phyloP scores from a whole-genome alignment of 805 yeast genomes.

The Starmerella asiatica region DNA sequence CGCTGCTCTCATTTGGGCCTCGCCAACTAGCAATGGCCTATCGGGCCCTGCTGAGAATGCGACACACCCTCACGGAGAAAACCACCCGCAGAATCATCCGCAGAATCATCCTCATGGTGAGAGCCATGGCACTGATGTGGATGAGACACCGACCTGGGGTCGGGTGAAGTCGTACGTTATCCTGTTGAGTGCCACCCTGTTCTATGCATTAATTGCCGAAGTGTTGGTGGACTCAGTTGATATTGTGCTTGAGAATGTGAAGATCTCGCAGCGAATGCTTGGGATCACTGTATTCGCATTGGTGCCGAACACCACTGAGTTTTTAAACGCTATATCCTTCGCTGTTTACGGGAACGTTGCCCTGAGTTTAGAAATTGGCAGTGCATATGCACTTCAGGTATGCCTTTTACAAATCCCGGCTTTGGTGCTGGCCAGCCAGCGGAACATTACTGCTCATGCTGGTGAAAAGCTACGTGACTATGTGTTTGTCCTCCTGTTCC shows the following conservation, averaged over 20 bases:
- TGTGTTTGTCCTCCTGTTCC: conserved; percentile 70
- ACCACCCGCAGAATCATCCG: background rate
- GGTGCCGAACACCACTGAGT: conserved; percentile 95
- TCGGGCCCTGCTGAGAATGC: background rate
- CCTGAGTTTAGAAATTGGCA: conserved; percentile 91
- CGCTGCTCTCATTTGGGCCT: conserved; percentile 91
- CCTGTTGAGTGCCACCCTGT: conserved; percentile 64
- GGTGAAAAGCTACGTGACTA: conserved; percentile 22
- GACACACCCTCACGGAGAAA: background rate
- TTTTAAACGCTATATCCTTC: conserved; percentile 89
- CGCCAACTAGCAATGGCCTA: conserved; percentile 32
- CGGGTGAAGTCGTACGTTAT: conserved; percentile 70
- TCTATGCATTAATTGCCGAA: conserved; percentile 90
- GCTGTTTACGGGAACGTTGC: conserved; percentile 95
- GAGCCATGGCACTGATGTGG: background rate
- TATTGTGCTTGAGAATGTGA: conserved; percentile 59
- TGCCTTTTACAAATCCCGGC: conserved; percentile 88
- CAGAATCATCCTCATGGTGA: background rate
- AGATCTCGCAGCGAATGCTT: conserved; percentile 79
- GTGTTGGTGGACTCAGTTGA: conserved; percentile 87
- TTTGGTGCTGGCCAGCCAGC: conserved; percentile 62
- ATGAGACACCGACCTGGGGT: conserved; percentile 85
- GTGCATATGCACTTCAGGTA: conserved; percentile 93
- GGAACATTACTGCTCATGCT: conserved; percentile 14
- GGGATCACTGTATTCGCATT: conserved; percentile 91